Conservation (phyloP, 1,284 basidiomycete species). For the Meira miltonrushii region DNA sequence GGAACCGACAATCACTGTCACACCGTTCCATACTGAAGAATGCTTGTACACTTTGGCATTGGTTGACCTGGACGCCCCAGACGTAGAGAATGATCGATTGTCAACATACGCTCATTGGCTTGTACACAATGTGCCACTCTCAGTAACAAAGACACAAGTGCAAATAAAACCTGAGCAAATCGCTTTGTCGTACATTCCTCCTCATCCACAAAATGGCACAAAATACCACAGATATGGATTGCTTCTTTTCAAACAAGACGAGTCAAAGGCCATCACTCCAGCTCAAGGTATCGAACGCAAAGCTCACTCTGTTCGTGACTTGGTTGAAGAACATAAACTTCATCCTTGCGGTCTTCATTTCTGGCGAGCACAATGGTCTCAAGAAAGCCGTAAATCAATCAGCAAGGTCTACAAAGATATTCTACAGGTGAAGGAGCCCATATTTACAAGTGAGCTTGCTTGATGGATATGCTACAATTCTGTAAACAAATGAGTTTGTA, state of each 20-base stretch:
- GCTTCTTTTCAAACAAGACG: constrained; percentile 67
- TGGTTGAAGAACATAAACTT: constrained; percentile 61
- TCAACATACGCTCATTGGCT: constrained; percentile 79
- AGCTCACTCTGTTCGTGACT: constrained; percentile 65
- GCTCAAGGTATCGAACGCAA: constrained; percentile 50
- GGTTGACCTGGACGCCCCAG: constrained; percentile 83
- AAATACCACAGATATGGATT: constrained; percentile 78
- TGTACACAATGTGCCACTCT: constrained; percentile 61
- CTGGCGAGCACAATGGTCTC: constrained; percentile 70
- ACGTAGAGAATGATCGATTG: constrained; percentile 64
- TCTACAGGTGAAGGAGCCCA: constrained; percentile 49
- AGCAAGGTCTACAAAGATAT: constrained; percentile 64
- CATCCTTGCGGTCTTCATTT: constrained; percentile 66
- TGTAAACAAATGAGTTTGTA: neutral
- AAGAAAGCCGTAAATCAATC: constrained; percentile 59
- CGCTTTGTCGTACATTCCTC: constrained; percentile 72
- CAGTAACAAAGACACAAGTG: constrained; percentile 58
- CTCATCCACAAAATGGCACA: constrained; percentile 78
- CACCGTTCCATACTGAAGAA: constrained; percentile 72
- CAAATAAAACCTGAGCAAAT: constrained; percentile 49
- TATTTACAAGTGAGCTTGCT: neutral
- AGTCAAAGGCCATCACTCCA: neutral
- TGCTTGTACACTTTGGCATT: constrained; percentile 82
- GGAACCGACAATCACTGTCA: constrained; percentile 64
- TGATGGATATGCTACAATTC: neutral